phyloP scores from a whole-genome alignment of 1,284 basidiomycete species.

The Cryptococcus maquisensis region DNA sequence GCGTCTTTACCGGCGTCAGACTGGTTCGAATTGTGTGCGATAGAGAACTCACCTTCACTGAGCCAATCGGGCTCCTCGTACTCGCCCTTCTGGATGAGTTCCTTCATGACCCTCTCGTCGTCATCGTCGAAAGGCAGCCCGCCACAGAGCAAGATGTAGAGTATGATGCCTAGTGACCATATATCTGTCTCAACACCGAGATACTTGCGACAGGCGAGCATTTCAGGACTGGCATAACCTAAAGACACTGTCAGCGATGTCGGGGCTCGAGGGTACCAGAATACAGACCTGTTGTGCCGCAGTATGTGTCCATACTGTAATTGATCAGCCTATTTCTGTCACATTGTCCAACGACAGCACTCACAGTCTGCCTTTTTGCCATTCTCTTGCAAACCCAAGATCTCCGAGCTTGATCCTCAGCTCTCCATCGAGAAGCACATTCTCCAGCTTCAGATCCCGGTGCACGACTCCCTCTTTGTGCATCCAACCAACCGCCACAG shows the following conservation, averaged over 20 bases:
- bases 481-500: slow-evolving; percentile 87
- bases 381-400: slow-evolving; percentile 95
- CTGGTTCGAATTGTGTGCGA: not conserved
- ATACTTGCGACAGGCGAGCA: slow-evolving; percentile 84
- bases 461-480: slow-evolving; percentile 87
- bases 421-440: slow-evolving; percentile 82
- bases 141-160: slow-evolving; percentile 90
- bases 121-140: slow-evolving; percentile 97
- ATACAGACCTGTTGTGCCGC: slow-evolving; percentile 77
- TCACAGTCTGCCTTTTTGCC: slow-evolving; percentile 66
- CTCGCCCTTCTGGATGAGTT: slow-evolving; percentile 78
- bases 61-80: slow-evolving; percentile 92
- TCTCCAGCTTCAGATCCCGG: slow-evolving; percentile 94
- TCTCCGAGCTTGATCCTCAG: slow-evolving; percentile 88
- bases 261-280: slow-evolving; percentile 33
- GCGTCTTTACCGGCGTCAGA: slow-evolving; percentile 58
- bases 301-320: slow-evolving; percentile 78
- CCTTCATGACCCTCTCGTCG: slow-evolving; percentile 83
- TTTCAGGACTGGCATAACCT: slow-evolving; percentile 86
- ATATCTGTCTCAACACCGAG: slow-evolving; percentile 90
- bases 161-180: slow-evolving; percentile 94
- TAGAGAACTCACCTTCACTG: slow-evolving; percentile 60
- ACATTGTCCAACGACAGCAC: slow-evolving; percentile 7
- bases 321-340: not conserved
- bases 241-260: slow-evolving; percentile 2